Evolutionary conservation across 148 eudicot species (phyloP), one percentile per base, ranked within the genome.

Genomic region (Fagopyrum esculentum): DNA sequence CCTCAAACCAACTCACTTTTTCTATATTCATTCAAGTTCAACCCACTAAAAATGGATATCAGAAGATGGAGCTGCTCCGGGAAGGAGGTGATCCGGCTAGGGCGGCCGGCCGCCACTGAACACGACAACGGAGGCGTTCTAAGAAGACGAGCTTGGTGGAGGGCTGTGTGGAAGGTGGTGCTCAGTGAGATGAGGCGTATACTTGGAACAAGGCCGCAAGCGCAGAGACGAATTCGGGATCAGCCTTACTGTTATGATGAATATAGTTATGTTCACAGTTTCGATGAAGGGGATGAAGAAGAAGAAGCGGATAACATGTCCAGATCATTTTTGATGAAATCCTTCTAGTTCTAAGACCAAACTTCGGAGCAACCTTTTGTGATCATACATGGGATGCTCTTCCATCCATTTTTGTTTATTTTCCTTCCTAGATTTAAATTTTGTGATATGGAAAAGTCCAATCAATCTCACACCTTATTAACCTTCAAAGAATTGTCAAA

Each of bases 61-160:
- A 63, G 69, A 63, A 63, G 69, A 44, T 63, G 69, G 69, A 63
- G 69, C 69, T 29, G 44, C 16, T 29, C 69, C 69, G 69, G 69
- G 15, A 30, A 63, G 43, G 69, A 63, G 43, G 35, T 63, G 69
- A 63, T 63, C 69, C 69, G 44, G 69, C 45, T 63, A 16, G 69
- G 69, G 6, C 69, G 69, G 12, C 16, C 40, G 40, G 40, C 44
- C 43, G 45, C 4, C 44, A 10, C 16, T 3, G 45, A 30, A 30
- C 44, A 63, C 16, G 45, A 63, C 16, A 6, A 11, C 69, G 45
- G 26, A 22, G 26, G 69, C 2, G 45, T 30, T 63, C 7, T 15
- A 13, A 63, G 69, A 0, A 63, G 69, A 10, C 66, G 40, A 35
- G 9, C 12, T 7, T 59, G 66, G 44, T 63, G 69, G 69, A 29